Base-by-base conservation (phyloP, 306 rosid species). In the Lupinus albus region DNA sequence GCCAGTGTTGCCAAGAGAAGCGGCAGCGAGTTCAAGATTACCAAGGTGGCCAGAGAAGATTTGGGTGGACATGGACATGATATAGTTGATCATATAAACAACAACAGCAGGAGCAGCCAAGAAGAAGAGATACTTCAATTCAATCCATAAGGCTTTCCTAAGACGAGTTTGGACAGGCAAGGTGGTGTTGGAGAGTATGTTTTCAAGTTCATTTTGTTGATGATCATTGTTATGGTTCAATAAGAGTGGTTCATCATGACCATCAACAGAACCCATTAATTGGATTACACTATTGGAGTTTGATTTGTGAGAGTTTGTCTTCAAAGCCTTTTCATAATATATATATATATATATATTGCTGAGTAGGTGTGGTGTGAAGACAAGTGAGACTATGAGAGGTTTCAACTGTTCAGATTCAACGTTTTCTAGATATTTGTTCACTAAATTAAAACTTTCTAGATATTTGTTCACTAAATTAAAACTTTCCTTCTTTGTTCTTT, bases 1-100 rank as follows among this genome's bases (percentile, higher is more conserved):
- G 54, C 95, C 95, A 35, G 36, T 81, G 79, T 83, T 88, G 13
- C 91, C 95, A 0, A 88, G 89, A 16, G 95, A 88, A 3, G 95
- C 72, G 0, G 95, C 95, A 1, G 95, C 95, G 3, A 85, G 88
- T 33, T 88, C 89, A 2, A 88, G 87, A 47, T 76, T 88, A 4
- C 95, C 95, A 11, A 88, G 95, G 76, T 81, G 95, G 69, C 91
- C 91, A 64, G 83, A 76, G 57, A 88, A 75, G 59, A 88, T 83
- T 61, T 83, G 91, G 1, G 95, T 80, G 64, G 89, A 83, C 91
- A 88, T 81, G 61, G 89, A 81, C 95, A 85, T 85, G 57, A 88
- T 39, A 15, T 79, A 85, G 65, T 85, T 88, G 83, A 83, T 78
- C 41, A 78, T 25, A 61, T 85, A 88, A 2, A 83, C 89, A 0